A percentile compares a stretch with the other conserved stretches of the same genome.
phyloP scores from a whole-genome alignment of 345 rosid species.

The Camelina laxa region DNA sequence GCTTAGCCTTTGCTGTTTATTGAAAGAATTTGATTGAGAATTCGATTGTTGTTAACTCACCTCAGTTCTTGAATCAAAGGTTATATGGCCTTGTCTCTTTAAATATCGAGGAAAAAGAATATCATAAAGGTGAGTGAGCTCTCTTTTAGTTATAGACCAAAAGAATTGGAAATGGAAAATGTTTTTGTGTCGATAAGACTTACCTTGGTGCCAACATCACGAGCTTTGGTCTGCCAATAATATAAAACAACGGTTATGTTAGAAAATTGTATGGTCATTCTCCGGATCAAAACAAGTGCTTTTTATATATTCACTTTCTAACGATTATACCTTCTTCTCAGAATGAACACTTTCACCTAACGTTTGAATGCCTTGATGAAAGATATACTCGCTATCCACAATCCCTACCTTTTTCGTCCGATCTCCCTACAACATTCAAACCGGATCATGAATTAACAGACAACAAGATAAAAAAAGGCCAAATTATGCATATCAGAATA shows the following conservation, averaged over 20 bases:
- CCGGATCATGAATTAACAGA: background rate
- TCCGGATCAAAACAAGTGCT: background rate
- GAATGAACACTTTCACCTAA: constrained; percentile 68
- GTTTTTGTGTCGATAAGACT: background rate
- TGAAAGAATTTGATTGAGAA: background rate
- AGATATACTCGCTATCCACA: constrained; percentile 81
- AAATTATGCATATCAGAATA: background rate
- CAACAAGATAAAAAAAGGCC: background rate
- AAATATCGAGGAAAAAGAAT: background rate
- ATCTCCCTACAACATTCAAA: constrained; percentile 66
- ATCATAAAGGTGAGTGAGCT: constrained; percentile 12
- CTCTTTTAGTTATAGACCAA: background rate
- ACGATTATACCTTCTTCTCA: constrained; percentile 52
- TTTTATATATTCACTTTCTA: background rate
- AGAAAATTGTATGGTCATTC: background rate
- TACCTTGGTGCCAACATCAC: constrained; percentile 29
- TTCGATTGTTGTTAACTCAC: constrained; percentile 43
- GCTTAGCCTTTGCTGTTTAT: background rate
- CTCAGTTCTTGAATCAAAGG: constrained; percentile 63
- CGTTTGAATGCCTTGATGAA: constrained; percentile 90
- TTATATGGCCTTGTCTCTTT: constrained; percentile 49
- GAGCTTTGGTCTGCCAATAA: background rate
- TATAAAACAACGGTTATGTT: background rate
- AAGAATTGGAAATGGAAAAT: background rate
- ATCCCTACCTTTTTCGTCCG: constrained; percentile 87